phyloP scores from a whole-genome alignment of 257 asterid genomes.

The Gentiana macrophylla region DNA sequence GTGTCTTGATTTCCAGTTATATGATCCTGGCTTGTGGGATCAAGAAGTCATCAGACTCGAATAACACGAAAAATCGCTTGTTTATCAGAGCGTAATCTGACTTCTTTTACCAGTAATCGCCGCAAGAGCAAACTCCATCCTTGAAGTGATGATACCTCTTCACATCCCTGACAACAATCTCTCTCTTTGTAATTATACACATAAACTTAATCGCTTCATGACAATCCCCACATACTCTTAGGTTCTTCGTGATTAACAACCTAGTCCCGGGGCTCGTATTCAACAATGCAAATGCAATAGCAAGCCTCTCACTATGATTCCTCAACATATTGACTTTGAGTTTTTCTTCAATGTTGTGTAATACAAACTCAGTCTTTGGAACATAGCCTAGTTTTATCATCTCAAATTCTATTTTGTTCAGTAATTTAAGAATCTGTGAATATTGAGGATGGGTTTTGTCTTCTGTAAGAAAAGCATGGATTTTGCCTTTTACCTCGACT shows the following conservation, averaged over 20 bases:
- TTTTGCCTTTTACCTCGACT: constrained; percentile 45
- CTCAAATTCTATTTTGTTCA: constrained; percentile 40
- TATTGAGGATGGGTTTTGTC: constrained; percentile 51
- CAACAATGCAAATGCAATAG: constrained; percentile 50
- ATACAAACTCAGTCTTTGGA: constrained; percentile 39
- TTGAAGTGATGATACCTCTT: constrained; percentile 57
- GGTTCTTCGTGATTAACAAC: constrained; percentile 48
- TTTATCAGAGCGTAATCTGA: no score
- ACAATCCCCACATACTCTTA: constrained; percentile 55
- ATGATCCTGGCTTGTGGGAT: no score
- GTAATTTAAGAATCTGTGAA: constrained; percentile 22
- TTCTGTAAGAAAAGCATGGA: constrained; percentile 54
- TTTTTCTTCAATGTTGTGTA: constrained; percentile 44
- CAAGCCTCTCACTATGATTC: constrained; percentile 59
- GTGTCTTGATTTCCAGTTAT: no score
- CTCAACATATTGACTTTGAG: constrained; percentile 43
- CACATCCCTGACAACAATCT: constrained; percentile 30
- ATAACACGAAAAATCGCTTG: not conserved
- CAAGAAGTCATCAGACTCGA: not conserved
- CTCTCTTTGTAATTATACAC: constrained; percentile 24
- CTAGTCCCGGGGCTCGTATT: constrained; percentile 39
- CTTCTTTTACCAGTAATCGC: constrained; percentile 41
- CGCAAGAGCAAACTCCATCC: constrained; percentile 48
- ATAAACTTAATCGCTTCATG: constrained; percentile 38
- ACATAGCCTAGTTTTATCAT: constrained; percentile 47